Conservation (phyloP, 148 eudicot genomes). For the Cornus controversa region DNA sequence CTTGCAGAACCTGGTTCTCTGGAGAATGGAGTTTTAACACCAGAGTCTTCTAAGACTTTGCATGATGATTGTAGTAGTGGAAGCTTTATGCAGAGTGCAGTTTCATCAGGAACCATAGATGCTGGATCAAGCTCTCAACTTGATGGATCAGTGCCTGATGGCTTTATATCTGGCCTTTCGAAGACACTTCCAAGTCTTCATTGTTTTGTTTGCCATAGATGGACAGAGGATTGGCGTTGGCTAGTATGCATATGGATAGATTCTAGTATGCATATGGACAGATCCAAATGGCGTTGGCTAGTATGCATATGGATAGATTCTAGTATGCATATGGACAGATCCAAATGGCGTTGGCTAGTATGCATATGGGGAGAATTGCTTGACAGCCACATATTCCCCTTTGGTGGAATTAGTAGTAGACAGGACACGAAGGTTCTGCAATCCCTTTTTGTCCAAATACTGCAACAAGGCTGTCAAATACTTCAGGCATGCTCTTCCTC, state of each 20-base stretch:
- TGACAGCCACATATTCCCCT: constrained; percentile 86
- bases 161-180: constrained; percentile 50
- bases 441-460: constrained; percentile 86
- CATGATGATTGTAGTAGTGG: constrained; percentile 67
- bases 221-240: constrained; percentile 99
- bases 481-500: constrained; percentile 74
- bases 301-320: constrained; percentile 97
- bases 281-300: constrained; percentile 99
- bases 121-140: constrained; percentile 59
- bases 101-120: constrained; percentile 49
- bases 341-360: no score
- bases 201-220: constrained; percentile 98
- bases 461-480: constrained; percentile 96
- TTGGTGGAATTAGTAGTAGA: constrained; percentile 96
- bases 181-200: constrained; percentile 78
- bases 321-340: no score
- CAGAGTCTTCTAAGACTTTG: constrained; percentile 51
- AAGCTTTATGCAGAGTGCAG: constrained; percentile 46
- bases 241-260: no score
- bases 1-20: constrained; percentile 94
- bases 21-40: constrained; percentile 61
- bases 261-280: no score
- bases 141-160: constrained; percentile 69
- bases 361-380: constrained; percentile 97
- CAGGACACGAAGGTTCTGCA: constrained; percentile 98